Conservation (phyloP, 768 basidiomycete species). For the Sarcomyxa edulis region DNA sequence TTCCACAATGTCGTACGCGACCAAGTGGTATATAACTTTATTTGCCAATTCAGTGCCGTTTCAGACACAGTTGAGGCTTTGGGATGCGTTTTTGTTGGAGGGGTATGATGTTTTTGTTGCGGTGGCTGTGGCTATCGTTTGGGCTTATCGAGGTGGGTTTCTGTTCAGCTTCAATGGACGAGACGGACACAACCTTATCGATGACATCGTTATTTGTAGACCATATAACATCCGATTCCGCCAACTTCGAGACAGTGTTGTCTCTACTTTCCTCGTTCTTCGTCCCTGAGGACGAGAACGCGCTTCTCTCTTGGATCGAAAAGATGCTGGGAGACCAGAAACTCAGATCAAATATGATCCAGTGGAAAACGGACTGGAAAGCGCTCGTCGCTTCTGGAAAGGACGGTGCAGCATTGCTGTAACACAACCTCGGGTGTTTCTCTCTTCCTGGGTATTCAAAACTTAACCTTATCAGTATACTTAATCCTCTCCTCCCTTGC, state of each 20-base stretch:
- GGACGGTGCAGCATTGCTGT: conserved; percentile 58
- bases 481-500: no score
- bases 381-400: conserved; percentile 60
- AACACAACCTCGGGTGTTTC: conserved; percentile 10
- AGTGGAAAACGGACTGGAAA: conserved; percentile 82
- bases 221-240: conserved; percentile 72
- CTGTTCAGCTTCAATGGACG: conserved; percentile 1
- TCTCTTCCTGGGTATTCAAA: no score
- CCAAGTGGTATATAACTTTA: conserved; percentile 99
- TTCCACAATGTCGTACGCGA: conserved; percentile 91
- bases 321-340: conserved; percentile 53
- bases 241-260: conserved; percentile 88
- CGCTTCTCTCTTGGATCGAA: conserved; percentile 78
- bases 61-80: conserved; percentile 88
- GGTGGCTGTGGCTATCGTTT: conserved; percentile 83
- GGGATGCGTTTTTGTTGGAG: conserved; percentile 92
- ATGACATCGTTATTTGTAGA: conserved; percentile 37
- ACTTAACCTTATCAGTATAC: no score
- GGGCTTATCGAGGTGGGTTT: conserved; percentile 78
- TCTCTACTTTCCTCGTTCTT: conserved; percentile 93
- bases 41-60: conserved; percentile 96
- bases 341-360: conserved; percentile 59
- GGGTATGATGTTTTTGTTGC: conserved; percentile 87
- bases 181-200: conserved; percentile 1
- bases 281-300: conserved; percentile 86